Conservation (phyloP, 139 green algal species). For the Pleodorina starrii region DNA sequence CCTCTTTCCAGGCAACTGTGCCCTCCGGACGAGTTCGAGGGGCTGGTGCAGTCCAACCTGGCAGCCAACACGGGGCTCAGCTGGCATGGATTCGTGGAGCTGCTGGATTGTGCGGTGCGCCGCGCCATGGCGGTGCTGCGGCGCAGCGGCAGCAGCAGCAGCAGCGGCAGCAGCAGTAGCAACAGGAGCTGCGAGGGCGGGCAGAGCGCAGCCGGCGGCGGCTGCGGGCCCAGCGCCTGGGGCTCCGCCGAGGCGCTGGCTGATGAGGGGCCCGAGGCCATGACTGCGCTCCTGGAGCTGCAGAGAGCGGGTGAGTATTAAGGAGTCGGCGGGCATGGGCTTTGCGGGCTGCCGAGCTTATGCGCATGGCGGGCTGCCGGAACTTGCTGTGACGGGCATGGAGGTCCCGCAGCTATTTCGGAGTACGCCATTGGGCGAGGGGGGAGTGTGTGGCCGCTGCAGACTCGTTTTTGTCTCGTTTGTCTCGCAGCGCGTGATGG, state of each 20-base stretch:
- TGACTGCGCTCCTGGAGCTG: neutral
- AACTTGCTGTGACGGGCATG: too few species aligned
- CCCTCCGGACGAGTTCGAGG: constrained; percentile 75
- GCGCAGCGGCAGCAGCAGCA: neutral
- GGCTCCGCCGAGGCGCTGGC: too few species aligned
- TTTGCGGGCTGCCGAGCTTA: neutral
- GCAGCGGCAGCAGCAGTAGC: neutral
- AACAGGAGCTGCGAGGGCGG: neutral
- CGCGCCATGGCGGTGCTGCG: neutral
- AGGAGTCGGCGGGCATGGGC: neutral
- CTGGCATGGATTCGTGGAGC: constrained; percentile 54
- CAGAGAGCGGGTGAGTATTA: neutral
- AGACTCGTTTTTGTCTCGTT: neutral
- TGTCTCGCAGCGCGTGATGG: too few species aligned
- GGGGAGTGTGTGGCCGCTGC: too few species aligned
- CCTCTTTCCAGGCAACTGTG: neutral
- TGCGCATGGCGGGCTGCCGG: too few species aligned
- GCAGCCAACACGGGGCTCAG: constrained; percentile 72
- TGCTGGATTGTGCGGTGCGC: constrained; percentile 49
- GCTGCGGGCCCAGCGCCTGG: too few species aligned
- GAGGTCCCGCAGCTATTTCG: too few species aligned
- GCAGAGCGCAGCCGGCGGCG: too few species aligned
- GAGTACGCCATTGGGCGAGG: too few species aligned
- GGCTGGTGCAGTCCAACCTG: constrained; percentile 80
- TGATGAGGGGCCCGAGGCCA: neutral